phyloP scores from a whole-genome alignment of 495 filamentous ascomycete genomes.

The Penicillium salamii region DNA sequence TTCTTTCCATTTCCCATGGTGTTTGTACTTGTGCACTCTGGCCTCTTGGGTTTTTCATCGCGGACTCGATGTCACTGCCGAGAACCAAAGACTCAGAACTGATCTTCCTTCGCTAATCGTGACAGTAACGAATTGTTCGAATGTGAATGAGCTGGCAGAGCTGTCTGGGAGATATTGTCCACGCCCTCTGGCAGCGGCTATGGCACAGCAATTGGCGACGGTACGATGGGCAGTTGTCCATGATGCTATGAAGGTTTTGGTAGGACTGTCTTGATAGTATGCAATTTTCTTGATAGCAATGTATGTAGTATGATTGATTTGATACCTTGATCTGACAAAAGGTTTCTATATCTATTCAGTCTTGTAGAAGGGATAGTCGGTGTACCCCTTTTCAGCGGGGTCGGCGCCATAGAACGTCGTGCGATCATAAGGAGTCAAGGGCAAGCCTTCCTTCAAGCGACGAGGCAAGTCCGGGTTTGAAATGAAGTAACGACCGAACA shows the following conservation, averaged over 20 bases:
- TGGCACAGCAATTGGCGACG: constrained; percentile 51
- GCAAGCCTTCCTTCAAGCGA: constrained; percentile 53
- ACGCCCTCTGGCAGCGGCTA: constrained; percentile 37
- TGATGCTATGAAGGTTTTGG: constrained; percentile 52
- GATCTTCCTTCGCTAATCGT: constrained; percentile 36
- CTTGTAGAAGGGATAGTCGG: constrained; percentile 58
- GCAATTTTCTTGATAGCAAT: neutral
- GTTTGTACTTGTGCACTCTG: constrained; percentile 53
- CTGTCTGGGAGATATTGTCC: constrained; percentile 32
- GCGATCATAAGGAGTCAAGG: constrained; percentile 54
- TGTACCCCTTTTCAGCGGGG: constrained; percentile 55
- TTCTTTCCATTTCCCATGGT: constrained; percentile 56
- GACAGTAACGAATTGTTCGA: constrained; percentile 34
- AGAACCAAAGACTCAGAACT: constrained; percentile 10
- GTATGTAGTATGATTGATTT: neutral
- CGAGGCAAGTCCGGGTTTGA: constrained; percentile 65
- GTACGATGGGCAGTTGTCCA: constrained; percentile 57
- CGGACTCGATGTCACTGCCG: constrained; percentile 9
- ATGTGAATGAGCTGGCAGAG: constrained; percentile 20
- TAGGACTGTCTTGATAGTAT: constrained; percentile 21
- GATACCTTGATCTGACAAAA: constrained; percentile 2
- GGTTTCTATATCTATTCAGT: constrained; percentile 31
- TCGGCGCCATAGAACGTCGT: constrained; percentile 55
- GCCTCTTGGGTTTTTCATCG: constrained; percentile 52
- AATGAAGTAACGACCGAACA: constrained; percentile 65